These are phyloP conservation scores for Coniochaeta sp. DNA, from an alignment of 2,329 filamentous ascomycete species.

Conservation along the genomic window DNA sequence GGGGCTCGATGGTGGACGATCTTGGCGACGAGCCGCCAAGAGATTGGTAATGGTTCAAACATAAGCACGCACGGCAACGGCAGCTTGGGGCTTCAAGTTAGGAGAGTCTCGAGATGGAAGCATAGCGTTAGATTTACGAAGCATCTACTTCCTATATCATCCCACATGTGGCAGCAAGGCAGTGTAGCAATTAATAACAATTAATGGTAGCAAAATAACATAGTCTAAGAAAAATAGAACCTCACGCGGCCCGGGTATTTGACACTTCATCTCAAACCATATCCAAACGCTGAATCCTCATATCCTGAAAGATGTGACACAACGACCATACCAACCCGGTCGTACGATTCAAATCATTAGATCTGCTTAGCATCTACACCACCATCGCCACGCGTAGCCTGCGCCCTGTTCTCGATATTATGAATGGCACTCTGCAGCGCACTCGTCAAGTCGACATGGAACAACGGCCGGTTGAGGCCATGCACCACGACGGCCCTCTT, in stretches of 20 bases:
- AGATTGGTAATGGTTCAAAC: not conserved
- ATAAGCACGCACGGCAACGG: not conserved
- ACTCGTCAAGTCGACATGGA: slow-evolving; percentile 87
- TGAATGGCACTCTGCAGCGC: slow-evolving; percentile 81
- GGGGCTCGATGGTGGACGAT: slow-evolving; percentile 5
- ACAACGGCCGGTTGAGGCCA: slow-evolving; percentile 82
- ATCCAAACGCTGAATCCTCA: not conserved
- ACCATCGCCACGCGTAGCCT: slow-evolving; percentile 11
- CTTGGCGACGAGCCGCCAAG: not conserved
- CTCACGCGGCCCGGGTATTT: not conserved
- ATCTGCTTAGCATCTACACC: not conserved
- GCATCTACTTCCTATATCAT: not conserved
- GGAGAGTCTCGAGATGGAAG: not conserved
- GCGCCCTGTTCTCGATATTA: slow-evolving; percentile 57
- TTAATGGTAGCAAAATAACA: not conserved
- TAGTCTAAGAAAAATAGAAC: not conserved
- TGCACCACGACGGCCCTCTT: slow-evolving; percentile 57
- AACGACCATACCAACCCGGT: not conserved
- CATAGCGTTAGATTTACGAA: not conserved
- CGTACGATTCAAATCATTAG: not conserved
- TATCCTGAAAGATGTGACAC: not conserved
- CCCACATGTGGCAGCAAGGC: not conserved
- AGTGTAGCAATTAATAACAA: not conserved
- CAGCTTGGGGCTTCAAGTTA: not conserved
- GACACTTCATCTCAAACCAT: not conserved